Base-by-base conservation (phyloP, 2,329 filamentous ascomycete genomes). In the Verticillium albo-atrum region DNA sequence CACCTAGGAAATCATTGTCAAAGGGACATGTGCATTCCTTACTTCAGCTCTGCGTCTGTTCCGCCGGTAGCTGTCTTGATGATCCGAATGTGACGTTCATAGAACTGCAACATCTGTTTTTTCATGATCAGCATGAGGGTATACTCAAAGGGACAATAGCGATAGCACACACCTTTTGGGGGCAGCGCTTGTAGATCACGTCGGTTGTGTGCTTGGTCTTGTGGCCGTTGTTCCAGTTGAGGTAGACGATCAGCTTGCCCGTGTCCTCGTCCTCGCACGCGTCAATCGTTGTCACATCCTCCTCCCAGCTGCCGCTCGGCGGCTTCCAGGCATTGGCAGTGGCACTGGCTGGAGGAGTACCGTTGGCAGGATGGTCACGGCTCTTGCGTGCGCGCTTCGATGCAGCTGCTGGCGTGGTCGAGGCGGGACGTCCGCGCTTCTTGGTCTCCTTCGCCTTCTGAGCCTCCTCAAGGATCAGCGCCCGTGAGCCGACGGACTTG, bases 301-400 rank as follows among this genome's bases (percentile, higher is more conserved):
- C 84, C 65, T 95, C 91, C 91, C 91, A 95, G 32, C 82, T 87
- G 7, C 90, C 90, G 2, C 82, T 79, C 0, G 91, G 91, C 2
- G 89, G 88, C 59, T 82, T 83, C 83, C 89, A 92, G 58, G 74
- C 74, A 1, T 69, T 71, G 4, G 70, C 67, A 58, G 75, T 76
- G 2, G 70, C 70, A 28, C 75, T 77, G 1, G 74, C 73, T 0
- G 84, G 81, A 0, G 84, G 78, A 9, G 80, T 79, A 15, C 76
- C 68, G 2, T 79, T 77, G 2, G 67, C 70, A 0, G 83, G 83
- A 63, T 87, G 79, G 55, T 77, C 72, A 55, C 76, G 79, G 69
- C 79, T 78, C 63, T 75, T 79, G 60, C 77, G 76, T 15, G 75
- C 67, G 51, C 80, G 75, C 66, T 86, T 86, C 9, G 69, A 63